Evolutionary conservation across 2,329 filamentous ascomycete genomes (phyloP), one percentile per base, ranked within the genome.

Genomic region (Penicillium fuscoglaucum): DNA sequence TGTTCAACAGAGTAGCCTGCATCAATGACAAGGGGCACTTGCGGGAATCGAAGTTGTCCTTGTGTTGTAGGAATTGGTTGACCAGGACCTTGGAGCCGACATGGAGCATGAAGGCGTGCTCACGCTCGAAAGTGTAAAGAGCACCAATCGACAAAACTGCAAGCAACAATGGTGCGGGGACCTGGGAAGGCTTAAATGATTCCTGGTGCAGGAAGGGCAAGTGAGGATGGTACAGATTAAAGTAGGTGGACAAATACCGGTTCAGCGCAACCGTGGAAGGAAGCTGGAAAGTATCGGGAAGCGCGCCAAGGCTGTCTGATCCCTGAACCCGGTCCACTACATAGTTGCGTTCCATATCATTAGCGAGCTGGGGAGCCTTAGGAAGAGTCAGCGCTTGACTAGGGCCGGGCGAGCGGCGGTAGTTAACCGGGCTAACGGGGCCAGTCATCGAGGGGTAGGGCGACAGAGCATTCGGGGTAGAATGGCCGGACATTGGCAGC

Each of bases 21-120:
- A 98, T 98, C 48, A 93, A 95, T 93, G 95, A 98, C 15, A 99
- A 79, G 4, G 95, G 95, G 70, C 93, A 98, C 76, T 97, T 98
- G 68, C 93, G 88, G 9, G 95, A 98, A 81, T 93, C 96, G 76
- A 98, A 98, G 78, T 96, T 96, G 75, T 97, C 93, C 82, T 97
- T 97, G 80, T 97, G 96, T 77, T 96, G 92, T 62, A 99, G 77
- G 76, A 98, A 98, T 74, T 97, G 91, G 73, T 96, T 97, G 69
- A 98, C 93, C 19, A 99, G 84, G 29, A 98, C 90, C 81, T 98
- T 99, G 59, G 95, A 96, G 19, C 93, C 95, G 66, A 98, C 96
- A 78, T 99, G 95, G 24, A 97, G 86, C 83, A 96, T 91, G 74
- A 97, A 98, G 0, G 95, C 95, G 73, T 96, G 90, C 68, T 98